Conservation (phyloP, 2,329 filamentous ascomycete genomes). For the Pyricularia sp. region DNA sequence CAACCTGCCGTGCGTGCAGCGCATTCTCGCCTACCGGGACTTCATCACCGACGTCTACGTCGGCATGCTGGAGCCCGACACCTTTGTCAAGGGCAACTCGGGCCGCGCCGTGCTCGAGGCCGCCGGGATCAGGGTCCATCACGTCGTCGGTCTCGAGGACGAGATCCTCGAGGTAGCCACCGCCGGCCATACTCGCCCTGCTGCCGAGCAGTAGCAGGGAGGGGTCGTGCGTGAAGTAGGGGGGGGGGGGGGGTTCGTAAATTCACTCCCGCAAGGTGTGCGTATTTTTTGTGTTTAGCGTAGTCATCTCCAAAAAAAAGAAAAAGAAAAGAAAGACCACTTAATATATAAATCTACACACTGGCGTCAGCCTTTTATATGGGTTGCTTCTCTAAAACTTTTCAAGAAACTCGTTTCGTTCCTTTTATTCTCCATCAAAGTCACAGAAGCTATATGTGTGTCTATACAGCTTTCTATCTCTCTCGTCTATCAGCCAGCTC, state of each 20-base stretch:
- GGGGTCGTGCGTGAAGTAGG: no score
- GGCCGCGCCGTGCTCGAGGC: conserved; percentile 61
- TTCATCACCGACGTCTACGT: conserved; percentile 74
- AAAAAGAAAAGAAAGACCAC: not conserved
- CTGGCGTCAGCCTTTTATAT: no score
- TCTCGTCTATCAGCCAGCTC: not conserved
- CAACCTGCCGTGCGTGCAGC: conserved; percentile 67
- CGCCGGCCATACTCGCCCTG: conserved; percentile 55
- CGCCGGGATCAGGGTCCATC: conserved; percentile 64
- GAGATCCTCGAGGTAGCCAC: conserved; percentile 77
- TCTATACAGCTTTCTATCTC: not conserved
- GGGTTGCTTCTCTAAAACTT: no score
- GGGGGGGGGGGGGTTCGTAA: no score
- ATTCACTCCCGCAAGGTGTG: no score
- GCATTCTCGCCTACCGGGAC: conserved; percentile 55
- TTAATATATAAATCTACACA: not conserved
- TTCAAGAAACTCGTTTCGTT: no score
- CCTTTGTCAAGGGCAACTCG: conserved; percentile 76
- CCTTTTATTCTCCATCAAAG: not conserved
- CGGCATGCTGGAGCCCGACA: conserved; percentile 82
- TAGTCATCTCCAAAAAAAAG: not conserved
- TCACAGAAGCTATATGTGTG: not conserved
- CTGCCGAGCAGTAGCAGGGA: not conserved
- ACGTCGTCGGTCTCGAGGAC: conserved; percentile 65
- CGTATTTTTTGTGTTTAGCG: not conserved